phyloP scores from a whole-genome alignment of 192 early-diverging fungal species.

The Coemansia sp. region DNA sequence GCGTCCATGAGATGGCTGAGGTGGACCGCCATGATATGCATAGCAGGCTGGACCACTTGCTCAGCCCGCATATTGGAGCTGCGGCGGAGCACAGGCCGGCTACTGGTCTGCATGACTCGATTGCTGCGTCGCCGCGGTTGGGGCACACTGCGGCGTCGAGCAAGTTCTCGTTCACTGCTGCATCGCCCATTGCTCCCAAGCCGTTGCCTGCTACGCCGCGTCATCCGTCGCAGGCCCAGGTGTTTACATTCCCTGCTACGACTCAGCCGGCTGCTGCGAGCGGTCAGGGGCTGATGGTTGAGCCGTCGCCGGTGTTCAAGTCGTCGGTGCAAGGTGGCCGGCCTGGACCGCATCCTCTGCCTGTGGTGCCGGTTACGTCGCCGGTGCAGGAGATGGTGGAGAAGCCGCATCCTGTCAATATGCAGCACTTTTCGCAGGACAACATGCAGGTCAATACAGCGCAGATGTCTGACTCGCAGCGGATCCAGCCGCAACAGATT shows the following conservation, averaged over 20 bases:
- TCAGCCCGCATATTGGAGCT: slow-evolving; percentile 21
- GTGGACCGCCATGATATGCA: slow-evolving; percentile 39
- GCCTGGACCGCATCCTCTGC: not conserved
- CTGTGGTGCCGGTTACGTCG: not conserved
- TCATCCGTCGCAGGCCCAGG: slow-evolving; percentile 17
- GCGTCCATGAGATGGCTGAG: slow-evolving; percentile 53
- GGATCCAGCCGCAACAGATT: not conserved
- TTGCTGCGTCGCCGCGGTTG: slow-evolving; percentile 16
- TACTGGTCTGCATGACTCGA: not conserved
- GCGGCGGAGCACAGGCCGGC: not conserved
- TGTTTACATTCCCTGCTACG: slow-evolving; percentile 37
- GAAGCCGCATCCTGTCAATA: slow-evolving; percentile 12
- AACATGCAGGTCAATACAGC: slow-evolving; percentile 26
- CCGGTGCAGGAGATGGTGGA: slow-evolving; percentile 34
- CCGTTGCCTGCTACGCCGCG: slow-evolving; percentile 39
- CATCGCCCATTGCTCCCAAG: slow-evolving; percentile 10
- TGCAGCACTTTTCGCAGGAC: slow-evolving; percentile 5
- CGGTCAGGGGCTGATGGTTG: not conserved
- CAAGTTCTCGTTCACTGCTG: slow-evolving; percentile 38
- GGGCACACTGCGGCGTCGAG: slow-evolving; percentile 19
- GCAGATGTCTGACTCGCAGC: slow-evolving; percentile 1
- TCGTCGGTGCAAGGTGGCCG: not conserved
- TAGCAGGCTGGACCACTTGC: slow-evolving; percentile 39
- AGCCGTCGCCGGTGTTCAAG: slow-evolving; percentile 37
- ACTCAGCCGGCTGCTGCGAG: slow-evolving; percentile 5